Evolutionary conservation across 345 rosid genomes (phyloP).

Genomic region (Hibiscus trionum): DNA sequence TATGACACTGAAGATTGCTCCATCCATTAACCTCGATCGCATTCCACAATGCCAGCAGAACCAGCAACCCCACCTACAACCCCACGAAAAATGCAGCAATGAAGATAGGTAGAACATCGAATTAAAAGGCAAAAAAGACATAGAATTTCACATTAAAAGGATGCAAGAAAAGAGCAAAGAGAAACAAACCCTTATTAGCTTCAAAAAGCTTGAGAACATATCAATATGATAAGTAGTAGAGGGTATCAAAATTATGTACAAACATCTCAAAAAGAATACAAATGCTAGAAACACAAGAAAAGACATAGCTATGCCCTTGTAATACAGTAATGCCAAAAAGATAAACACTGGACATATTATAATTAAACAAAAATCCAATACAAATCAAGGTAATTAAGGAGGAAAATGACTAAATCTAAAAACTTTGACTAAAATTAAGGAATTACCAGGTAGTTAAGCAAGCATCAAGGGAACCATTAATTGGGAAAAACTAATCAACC

Average conservation of each 20-base stretch:
- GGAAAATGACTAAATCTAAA: background rate
- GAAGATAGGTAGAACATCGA: background rate
- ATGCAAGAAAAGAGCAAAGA: background rate
- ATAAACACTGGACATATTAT: background rate
- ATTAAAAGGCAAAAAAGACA: background rate
- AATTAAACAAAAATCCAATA: background rate
- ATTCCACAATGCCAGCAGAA: background rate
- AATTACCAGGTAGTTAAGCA: background rate
- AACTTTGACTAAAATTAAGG: background rate
- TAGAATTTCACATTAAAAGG: background rate
- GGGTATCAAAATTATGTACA: background rate
- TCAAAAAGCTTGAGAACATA: background rate
- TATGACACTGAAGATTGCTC: background rate
- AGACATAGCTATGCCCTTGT: too few relatives aligned
- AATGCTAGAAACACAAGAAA: too few relatives aligned
- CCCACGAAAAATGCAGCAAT: background rate
- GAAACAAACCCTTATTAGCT: background rate
- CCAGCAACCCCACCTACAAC: background rate
- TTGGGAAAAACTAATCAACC: slow-evolving; percentile 4
- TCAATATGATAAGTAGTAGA: background rate
- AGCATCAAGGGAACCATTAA: background rate
- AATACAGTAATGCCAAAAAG: background rate
- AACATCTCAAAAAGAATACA: background rate
- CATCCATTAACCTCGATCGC: background rate
- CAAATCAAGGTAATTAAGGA: background rate